These are phyloP conservation scores for Phylloporus sp. DNA, from an alignment of 768 basidiomycete genomes.

Conservation along the genomic window DNA sequence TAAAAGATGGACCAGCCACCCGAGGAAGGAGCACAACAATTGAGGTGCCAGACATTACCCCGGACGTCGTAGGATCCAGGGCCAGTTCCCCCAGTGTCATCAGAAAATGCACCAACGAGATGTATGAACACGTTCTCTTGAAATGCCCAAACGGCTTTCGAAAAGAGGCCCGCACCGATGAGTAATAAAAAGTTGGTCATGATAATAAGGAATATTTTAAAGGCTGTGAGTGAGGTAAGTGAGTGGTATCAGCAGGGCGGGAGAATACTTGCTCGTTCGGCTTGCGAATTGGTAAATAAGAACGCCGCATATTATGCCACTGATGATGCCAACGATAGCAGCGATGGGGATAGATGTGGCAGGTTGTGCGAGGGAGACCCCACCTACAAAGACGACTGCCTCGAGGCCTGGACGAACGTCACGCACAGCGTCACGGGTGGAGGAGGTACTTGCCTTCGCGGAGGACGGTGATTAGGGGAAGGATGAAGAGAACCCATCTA, in stretches of 20 bases:
- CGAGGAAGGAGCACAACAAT: conserved; percentile 65
- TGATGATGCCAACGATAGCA: conserved; percentile 78
- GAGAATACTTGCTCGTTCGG: conserved; percentile 52
- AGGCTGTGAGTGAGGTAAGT: conserved; percentile 37
- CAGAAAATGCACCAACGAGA: conserved; percentile 70
- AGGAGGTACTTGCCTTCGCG: conserved; percentile 67
- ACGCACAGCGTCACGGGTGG: not conserved
- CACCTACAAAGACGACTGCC: conserved; percentile 90
- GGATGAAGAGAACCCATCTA: conserved; percentile 84
- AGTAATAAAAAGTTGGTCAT: conserved; percentile 92
- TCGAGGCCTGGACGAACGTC: conserved; percentile 57
- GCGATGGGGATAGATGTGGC: conserved; percentile 89
- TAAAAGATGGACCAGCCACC: conserved; percentile 80
- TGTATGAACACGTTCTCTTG: conserved; percentile 62
- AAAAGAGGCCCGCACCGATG: conserved; percentile 92
- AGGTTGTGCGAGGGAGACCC: conserved; percentile 80
- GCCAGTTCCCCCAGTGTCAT: conserved; percentile 65
- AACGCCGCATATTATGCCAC: conserved; percentile 70
- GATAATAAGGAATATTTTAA: conserved; percentile 82
- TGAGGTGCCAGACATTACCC: conserved; percentile 84
- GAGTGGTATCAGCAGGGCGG: not conserved
- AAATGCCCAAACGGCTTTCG: conserved; percentile 70
- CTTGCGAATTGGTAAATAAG: conserved; percentile 79
- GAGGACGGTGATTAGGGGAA: conserved; percentile 89
- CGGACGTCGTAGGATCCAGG: conserved; percentile 81